A percentile compares a stretch with the other conserved stretches of the same genome.
Evolutionary conservation across 2,329 filamentous ascomycete species (phyloP).

Genomic region (Pezicula carpinea): DNA sequence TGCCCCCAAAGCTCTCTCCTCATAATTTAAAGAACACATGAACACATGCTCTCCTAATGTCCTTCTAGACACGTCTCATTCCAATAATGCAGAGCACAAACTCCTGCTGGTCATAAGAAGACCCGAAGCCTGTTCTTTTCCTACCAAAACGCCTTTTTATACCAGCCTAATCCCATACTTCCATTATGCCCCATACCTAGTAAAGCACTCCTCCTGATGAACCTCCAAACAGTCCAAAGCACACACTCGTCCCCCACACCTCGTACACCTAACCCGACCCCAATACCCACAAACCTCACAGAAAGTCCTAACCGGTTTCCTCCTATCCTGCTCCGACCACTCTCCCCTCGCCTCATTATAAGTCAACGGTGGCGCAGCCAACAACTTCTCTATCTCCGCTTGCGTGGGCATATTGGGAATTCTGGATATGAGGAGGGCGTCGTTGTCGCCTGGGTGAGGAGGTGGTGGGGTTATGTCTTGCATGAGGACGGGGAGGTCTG

Average conservation of each 20-base stretch:
- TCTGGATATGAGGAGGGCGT: conserved; percentile 53
- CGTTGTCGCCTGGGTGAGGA: conserved; percentile 44
- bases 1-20: too few relatives aligned
- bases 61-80: too few relatives aligned
- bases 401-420: conserved; percentile 55
- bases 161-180: neutral
- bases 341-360: conserved; percentile 59
- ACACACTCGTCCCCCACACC: conserved; percentile 75
- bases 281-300: conserved; percentile 81
- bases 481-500: conserved; percentile 29
- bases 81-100: neutral
- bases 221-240: conserved; percentile 68
- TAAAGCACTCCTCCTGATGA: conserved; percentile 68
- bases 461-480: conserved; percentile 9
- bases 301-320: conserved; percentile 59
- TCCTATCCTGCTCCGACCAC: conserved; percentile 35
- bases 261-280: conserved; percentile 70
- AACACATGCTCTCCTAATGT: too few relatives aligned
- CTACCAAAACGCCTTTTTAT: neutral
- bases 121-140: neutral
- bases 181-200: conserved; percentile 48
- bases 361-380: conserved; percentile 59
- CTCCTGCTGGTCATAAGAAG: neutral
- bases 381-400: conserved; percentile 58
- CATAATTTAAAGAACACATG: too few relatives aligned